Conservation (phyloP, 257 asterid genomes). For the Primulina eburnea region DNA sequence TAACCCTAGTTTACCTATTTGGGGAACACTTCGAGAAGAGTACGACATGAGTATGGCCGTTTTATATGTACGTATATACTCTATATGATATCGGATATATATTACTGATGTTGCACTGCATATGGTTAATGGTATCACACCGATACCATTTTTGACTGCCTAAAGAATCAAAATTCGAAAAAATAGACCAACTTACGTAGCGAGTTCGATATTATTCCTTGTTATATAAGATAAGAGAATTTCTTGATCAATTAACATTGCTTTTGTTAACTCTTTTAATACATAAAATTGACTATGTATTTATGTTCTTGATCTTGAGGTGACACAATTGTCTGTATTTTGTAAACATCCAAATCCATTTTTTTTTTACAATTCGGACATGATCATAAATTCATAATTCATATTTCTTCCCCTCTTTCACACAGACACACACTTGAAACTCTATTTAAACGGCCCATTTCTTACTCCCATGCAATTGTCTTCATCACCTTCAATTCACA, state of each 20-base stretch:
- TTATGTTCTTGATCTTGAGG: neutral
- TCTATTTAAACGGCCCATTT: constrained; percentile 34
- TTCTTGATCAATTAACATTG: neutral
- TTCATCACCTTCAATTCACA: constrained; percentile 18
- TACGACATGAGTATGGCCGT: constrained; percentile 15
- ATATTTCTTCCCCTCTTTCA: neutral
- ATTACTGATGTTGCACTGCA: no score
- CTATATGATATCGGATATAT: no score
- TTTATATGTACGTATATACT: no score
- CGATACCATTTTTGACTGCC: neutral
- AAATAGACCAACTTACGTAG: neutral
- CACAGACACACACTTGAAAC: neutral
- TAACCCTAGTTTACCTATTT: constrained; percentile 27
- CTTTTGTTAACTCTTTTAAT: no score
- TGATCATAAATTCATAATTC: neutral
- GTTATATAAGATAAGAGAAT: no score
- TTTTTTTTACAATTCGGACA: neutral
- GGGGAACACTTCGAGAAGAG: constrained; percentile 23
- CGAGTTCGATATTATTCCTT: neutral
- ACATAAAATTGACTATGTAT: no score
- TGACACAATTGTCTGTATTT: neutral
- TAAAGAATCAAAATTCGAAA: neutral
- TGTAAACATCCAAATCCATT: neutral
- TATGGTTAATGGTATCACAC: no score
- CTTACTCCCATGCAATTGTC: constrained; percentile 39